These are phyloP conservation scores for Pyrrhoderma lamaoense DNA, from an alignment of 1,284 basidiomycete species.

Conservation along the genomic window DNA sequence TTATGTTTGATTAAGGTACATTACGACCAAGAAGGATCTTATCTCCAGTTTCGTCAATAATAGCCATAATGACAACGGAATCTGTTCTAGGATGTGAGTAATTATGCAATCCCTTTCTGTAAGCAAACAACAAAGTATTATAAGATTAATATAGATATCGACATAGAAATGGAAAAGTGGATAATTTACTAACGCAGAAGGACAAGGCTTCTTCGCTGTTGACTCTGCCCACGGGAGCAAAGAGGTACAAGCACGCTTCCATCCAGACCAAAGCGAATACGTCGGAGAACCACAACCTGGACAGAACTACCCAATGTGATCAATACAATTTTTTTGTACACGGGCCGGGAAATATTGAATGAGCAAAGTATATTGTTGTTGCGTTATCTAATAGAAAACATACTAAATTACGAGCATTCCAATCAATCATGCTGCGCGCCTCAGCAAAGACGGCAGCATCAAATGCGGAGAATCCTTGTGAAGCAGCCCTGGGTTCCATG, in stretches of 20 bases:
- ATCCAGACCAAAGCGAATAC: conserved; percentile 91
- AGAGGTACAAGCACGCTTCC: conserved; percentile 83
- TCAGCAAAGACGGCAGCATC: conserved; percentile 71
- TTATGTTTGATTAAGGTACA: conserved; percentile 36
- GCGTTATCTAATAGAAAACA: conserved; percentile 11
- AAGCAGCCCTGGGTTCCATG: conserved; percentile 60
- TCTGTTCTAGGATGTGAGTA: conserved; percentile 87
- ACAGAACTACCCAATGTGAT: conserved; percentile 64
- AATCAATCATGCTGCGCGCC: conserved; percentile 78
- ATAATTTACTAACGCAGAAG: conserved; percentile 47
- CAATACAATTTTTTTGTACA: neutral
- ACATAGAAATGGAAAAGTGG: neutral
- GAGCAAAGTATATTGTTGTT: no score
- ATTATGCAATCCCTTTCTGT: conserved; percentile 78
- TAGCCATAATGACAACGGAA: conserved; percentile 88
- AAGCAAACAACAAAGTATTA: conserved; percentile 20
- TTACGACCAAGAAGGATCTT: conserved; percentile 84
- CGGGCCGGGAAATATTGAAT: neutral
- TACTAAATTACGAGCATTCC: conserved; percentile 83
- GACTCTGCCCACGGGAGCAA: conserved; percentile 66
- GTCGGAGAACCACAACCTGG: conserved; percentile 77
- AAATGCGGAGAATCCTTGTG: conserved; percentile 45
- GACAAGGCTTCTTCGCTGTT: conserved; percentile 53
- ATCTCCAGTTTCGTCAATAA: conserved; percentile 70
- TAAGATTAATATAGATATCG: conserved; percentile 2